Evolutionary conservation across 2,329 filamentous ascomycete species (phyloP).

Genomic region (Scedosporium minutisporum): DNA sequence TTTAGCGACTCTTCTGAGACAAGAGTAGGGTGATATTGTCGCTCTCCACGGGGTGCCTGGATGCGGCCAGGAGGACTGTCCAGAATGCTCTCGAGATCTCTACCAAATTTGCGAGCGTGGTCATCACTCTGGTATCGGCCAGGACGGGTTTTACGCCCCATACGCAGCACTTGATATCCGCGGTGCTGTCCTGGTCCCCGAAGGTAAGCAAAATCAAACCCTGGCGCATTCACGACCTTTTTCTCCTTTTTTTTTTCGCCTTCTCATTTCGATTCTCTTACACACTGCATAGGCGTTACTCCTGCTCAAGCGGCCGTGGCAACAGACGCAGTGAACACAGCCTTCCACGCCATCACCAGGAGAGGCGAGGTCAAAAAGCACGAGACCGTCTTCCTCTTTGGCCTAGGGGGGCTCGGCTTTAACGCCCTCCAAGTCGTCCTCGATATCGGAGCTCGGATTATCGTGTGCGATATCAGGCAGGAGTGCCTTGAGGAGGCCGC

Average conservation of each 20-base stretch:
- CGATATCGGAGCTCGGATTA: constrained; percentile 44
- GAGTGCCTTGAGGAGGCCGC: constrained; percentile 11
- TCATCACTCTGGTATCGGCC: constrained; percentile 32
- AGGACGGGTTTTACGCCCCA: constrained; percentile 32
- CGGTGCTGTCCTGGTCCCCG: constrained; percentile 13
- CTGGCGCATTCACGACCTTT: too few relatives aligned
- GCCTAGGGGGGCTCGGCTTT: constrained; percentile 29
- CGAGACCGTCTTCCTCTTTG: constrained; percentile 29
- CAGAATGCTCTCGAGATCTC: constrained; percentile 28
- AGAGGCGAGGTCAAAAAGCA: constrained; percentile 22
- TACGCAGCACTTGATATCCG: constrained; percentile 22
- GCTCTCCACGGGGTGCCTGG: constrained; percentile 21
- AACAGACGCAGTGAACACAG: constrained; percentile 29
- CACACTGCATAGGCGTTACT: constrained; percentile 10
- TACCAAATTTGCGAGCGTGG: constrained; percentile 25
- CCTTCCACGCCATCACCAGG: constrained; percentile 27
- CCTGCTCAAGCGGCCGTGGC: constrained; percentile 25
- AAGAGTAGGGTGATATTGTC: constrained; percentile 18
- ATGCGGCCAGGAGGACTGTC: constrained; percentile 20
- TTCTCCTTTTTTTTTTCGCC: too few relatives aligned
- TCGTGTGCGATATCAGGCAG: constrained; percentile 15
- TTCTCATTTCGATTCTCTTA: constrained; percentile 15
- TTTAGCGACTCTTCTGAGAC: neutral
- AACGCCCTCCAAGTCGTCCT: constrained; percentile 28
- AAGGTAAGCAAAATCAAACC: constrained; percentile 9